A percentile compares a stretch with the other conserved stretches of the same genome.
Conservation (phyloP, 768 basidiomycete genomes). For the Omphalotus guepiniiformis region DNA sequence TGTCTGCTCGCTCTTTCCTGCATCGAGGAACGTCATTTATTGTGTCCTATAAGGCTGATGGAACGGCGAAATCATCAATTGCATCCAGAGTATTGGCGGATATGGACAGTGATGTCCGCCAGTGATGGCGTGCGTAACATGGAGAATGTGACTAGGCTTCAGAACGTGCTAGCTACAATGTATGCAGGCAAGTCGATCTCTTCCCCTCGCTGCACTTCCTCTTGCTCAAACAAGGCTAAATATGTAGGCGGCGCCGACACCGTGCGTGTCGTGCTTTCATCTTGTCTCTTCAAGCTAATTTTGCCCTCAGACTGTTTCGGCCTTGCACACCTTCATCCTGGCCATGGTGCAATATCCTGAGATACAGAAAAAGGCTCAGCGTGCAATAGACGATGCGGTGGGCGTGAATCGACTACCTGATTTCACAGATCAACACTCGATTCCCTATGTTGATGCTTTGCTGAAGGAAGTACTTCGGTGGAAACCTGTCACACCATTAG, state of each 20-base stretch:
- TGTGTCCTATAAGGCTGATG: constrained; percentile 1
- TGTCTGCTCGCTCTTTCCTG: not conserved
- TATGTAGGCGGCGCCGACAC: constrained; percentile 25
- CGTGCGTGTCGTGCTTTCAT: constrained; percentile 14
- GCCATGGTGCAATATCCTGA: constrained; percentile 21
- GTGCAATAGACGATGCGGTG: constrained; percentile 18
- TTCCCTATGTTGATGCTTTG: constrained; percentile 18
- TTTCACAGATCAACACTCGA: constrained; percentile 10
- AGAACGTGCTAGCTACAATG: not conserved
- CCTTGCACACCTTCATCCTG: constrained; percentile 11
- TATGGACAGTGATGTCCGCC: not conserved
- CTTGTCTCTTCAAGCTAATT: not conserved
- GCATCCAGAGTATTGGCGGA: not conserved
- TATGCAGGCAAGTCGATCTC: not conserved
- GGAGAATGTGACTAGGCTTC: constrained; percentile 14
- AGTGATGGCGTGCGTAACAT: constrained; percentile 2
- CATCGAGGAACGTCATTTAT: not conserved
- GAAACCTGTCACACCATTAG: not conserved
- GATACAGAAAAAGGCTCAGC: constrained; percentile 18
- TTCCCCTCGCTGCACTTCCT: not conserved
- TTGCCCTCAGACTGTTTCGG: constrained; percentile 3
- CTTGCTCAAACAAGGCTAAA: not conserved
- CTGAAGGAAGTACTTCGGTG: constrained; percentile 19
- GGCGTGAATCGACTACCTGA: constrained; percentile 19
- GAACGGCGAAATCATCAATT: constrained; percentile 7